phyloP scores from a whole-genome alignment of 768 basidiomycete genomes.

The Clavaria fumosa region DNA sequence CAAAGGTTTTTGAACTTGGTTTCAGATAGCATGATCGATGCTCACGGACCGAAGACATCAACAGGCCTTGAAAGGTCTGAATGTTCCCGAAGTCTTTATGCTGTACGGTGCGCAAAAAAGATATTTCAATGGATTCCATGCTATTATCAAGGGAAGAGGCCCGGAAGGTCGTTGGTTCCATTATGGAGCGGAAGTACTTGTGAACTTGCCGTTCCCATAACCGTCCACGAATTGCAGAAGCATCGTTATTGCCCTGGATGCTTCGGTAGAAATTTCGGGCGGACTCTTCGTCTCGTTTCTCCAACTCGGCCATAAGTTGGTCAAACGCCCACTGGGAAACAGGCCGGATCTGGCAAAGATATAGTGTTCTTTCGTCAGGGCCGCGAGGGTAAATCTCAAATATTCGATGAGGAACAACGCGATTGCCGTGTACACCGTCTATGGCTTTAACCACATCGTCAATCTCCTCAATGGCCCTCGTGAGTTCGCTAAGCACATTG shows the following conservation, averaged over 20 bases:
- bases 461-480: constrained; percentile 1
- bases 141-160: constrained; percentile 1
- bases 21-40: constrained; percentile 4
- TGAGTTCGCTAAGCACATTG: neutral
- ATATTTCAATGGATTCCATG: constrained; percentile 2
- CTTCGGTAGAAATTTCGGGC: constrained; percentile 2
- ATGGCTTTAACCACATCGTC: constrained; percentile 1
- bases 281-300: constrained; percentile 1
- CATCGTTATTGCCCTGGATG: constrained; percentile 1
- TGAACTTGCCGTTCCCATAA: constrained; percentile 1
- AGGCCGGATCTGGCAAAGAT: neutral
- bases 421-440: constrained; percentile 12
- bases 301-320: neutral
- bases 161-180: neutral
- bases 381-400: constrained; percentile 2
- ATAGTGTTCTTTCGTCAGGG: neutral
- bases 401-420: neutral
- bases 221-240: constrained; percentile 1
- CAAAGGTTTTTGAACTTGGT: constrained; percentile 3
- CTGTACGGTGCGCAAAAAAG: constrained; percentile 1
- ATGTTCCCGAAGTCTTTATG: neutral
- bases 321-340: constrained; percentile 3
- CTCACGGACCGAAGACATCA: constrained; percentile 3
- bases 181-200: constrained; percentile 1
- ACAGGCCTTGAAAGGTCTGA: constrained; percentile 1